Evolutionary conservation across 108 stramenopile species (phyloP).

Genomic region (Epithemia pelagica): DNA sequence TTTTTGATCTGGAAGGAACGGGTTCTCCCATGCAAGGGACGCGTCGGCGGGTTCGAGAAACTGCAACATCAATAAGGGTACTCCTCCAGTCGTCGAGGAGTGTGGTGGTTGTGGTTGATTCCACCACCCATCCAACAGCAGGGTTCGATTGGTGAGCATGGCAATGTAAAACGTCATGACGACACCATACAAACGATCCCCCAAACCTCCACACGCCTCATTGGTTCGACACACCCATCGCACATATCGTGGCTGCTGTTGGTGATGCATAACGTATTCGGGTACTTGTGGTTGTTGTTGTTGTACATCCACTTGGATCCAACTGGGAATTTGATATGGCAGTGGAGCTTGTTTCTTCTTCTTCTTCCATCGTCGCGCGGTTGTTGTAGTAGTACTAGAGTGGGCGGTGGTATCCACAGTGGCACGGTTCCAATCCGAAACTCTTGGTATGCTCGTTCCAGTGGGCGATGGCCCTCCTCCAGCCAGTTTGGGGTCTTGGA

Average conservation of each 20-base stretch:
- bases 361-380: too few species aligned
- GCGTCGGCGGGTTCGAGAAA: neutral
- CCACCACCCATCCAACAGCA: neutral
- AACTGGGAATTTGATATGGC: too few species aligned
- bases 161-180: neutral
- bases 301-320: too few species aligned
- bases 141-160: neutral
- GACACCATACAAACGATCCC: constrained; percentile 1
- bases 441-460: too few species aligned
- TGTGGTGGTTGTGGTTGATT: neutral
- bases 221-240: constrained; percentile 1
- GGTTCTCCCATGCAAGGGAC: neutral
- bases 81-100: neutral
- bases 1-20: neutral
- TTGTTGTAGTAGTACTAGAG: too few species aligned
- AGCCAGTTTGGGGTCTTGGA: too few species aligned
- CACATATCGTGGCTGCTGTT: too few species aligned
- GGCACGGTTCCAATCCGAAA: too few species aligned
- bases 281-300: neutral
- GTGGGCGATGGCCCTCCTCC: too few species aligned
- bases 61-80: neutral
- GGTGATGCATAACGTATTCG: too few species aligned
- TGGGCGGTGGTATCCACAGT: too few species aligned
- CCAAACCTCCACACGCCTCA: neutral
- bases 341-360: too few species aligned